A percentile compares a stretch with the other conserved stretches of the same genome.
phyloP scores from a whole-genome alignment of 163 green algal genomes.

The Scenedesmus sp. region DNA sequence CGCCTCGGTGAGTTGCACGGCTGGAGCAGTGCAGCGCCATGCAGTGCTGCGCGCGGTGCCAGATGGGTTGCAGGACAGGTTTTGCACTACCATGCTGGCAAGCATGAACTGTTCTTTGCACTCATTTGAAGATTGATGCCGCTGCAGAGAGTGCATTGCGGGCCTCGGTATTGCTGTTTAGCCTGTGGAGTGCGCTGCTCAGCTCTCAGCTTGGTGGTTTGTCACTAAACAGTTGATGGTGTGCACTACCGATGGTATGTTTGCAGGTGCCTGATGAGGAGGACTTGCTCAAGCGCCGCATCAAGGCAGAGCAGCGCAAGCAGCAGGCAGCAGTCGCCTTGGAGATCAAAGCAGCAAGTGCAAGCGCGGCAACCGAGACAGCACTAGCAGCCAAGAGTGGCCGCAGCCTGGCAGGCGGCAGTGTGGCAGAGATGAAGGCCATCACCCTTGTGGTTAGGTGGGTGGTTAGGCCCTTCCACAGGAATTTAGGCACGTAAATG shows the following conservation, averaged over 20 bases:
- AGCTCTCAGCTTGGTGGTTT: neutral
- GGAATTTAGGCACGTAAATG: no score
- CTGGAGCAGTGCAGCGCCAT: neutral
- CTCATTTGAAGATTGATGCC: neutral
- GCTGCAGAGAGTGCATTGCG: neutral
- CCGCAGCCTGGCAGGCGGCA: neutral
- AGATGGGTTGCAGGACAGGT: neutral
- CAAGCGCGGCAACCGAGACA: neutral
- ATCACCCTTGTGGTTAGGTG: slow-evolving; percentile 34
- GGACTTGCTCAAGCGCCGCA: slow-evolving; percentile 20
- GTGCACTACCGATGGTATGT: neutral
- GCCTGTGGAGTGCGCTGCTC: neutral
- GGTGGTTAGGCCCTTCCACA: neutral
- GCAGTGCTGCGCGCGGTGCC: neutral
- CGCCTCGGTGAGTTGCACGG: slow-evolving; percentile 11
- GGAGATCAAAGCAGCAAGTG: neutral
- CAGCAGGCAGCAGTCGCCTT: slow-evolving; percentile 15
- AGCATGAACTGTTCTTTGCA: neutral
- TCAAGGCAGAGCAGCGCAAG: slow-evolving; percentile 45
- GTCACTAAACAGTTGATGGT: neutral
- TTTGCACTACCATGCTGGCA: neutral
- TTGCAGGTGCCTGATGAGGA: slow-evolving; percentile 31
- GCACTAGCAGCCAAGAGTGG: neutral
- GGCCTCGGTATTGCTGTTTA: neutral
- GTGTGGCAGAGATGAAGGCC: neutral